Evolutionary conservation across 179 eudicot species (phyloP).

Genomic region (Spinacia oleracea): DNA sequence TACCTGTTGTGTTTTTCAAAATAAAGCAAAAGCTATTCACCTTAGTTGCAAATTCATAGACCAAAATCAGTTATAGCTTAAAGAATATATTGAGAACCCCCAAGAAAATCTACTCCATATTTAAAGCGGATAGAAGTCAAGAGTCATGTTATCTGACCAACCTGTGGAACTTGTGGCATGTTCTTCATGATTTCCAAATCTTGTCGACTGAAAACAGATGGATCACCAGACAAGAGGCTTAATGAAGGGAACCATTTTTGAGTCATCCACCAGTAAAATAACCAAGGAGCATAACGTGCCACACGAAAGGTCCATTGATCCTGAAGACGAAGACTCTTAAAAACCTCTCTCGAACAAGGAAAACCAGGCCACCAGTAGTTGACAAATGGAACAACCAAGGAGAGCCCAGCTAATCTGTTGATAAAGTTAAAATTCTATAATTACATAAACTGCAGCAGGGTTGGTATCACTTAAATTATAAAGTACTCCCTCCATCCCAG

Average conservation of each 20-base stretch:
- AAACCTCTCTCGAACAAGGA: slow-evolving; percentile 23
- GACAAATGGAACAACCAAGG: slow-evolving; percentile 43
- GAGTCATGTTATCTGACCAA: slow-evolving; percentile 32
- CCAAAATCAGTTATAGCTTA: background rate
- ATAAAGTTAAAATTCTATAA: slow-evolving; percentile 1
- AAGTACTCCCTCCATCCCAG: background rate
- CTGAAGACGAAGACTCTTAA: slow-evolving; percentile 26
- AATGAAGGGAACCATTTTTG: slow-evolving; percentile 44
- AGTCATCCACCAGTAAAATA: slow-evolving; percentile 52
- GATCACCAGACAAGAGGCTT: slow-evolving; percentile 35
- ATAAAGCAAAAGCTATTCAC: background rate
- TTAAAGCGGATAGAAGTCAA: background rate
- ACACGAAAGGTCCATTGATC: slow-evolving; percentile 44
- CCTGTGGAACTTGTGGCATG: slow-evolving; percentile 35
- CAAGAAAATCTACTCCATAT: background rate
- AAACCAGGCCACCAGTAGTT: slow-evolving; percentile 47
- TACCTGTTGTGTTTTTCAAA: background rate
- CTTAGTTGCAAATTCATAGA: too few species aligned
- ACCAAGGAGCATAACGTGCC: slow-evolving; percentile 44
- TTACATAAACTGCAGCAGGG: background rate
- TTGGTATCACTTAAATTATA: background rate
- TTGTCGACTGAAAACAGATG: slow-evolving; percentile 36
- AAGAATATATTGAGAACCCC: background rate
- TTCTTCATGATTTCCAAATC: slow-evolving; percentile 49
- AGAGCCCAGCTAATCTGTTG: slow-evolving; percentile 45